Percentiles rank a stretch among this genome's conserved stretches.
Evolutionary conservation across 495 filamentous ascomycete genomes (phyloP).

Genomic region (Wilcoxina mikolae): DNA sequence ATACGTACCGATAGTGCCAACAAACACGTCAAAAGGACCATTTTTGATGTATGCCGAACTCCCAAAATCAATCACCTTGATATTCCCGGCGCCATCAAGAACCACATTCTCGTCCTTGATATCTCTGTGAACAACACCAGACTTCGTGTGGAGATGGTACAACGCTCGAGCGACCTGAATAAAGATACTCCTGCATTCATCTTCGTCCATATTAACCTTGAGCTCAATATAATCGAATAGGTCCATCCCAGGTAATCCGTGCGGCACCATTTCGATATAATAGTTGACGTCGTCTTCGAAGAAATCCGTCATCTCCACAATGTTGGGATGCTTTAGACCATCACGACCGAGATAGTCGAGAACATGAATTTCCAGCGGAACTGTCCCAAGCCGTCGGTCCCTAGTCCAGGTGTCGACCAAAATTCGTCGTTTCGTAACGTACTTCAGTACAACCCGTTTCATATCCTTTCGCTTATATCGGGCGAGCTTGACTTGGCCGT

Average conservation of each 20-base stretch:
- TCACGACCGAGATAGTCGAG: conserved; percentile 83
- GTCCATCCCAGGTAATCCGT: conserved; percentile 95
- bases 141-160: conserved; percentile 81
- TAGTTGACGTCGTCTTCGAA: conserved; percentile 98
- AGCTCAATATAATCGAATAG: conserved; percentile 98
- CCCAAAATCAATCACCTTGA: conserved; percentile 96
- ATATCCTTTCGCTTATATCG: conserved; percentile 60
- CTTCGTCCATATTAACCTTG: conserved; percentile 88
- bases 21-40: conserved; percentile 97
- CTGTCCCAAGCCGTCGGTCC: conserved; percentile 85
- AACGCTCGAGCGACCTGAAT: conserved; percentile 78
- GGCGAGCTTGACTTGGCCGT: conserved; percentile 94
- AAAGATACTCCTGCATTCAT: conserved; percentile 88
- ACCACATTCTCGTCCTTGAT: conserved; percentile 99
- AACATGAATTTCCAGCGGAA: conserved; percentile 94
- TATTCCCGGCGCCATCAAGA: conserved; percentile 83
- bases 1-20: conserved; percentile 85
- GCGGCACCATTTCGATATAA: conserved; percentile 97
- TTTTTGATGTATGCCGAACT: conserved; percentile 97
- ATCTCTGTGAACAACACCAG: conserved; percentile 85
- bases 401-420: conserved; percentile 98
- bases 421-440: conserved; percentile 92
- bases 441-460: conserved; percentile 89
- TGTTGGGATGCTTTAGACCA: conserved; percentile 79
- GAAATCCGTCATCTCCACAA: conserved; percentile 97